Evolutionary conservation across 441 rosid species (phyloP).

Genomic region (Erodium texanum): DNA sequence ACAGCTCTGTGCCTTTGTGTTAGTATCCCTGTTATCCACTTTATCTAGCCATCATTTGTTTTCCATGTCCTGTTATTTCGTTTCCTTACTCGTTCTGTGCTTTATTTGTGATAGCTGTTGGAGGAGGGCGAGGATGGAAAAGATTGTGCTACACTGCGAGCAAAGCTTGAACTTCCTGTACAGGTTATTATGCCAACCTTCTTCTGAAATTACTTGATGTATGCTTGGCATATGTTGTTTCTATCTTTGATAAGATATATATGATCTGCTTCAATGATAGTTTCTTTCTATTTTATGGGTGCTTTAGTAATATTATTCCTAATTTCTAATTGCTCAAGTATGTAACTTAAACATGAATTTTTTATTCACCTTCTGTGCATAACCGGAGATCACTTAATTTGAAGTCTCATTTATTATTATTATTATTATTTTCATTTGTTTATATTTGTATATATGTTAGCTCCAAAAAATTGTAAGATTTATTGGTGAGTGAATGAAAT

Average conservation of each 20-base stretch:
- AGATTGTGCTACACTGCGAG: conserved; percentile 63
- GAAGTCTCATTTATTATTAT: background rate
- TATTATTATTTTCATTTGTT: background rate
- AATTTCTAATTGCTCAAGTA: background rate
- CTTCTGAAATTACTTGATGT: background rate
- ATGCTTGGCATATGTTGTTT: background rate
- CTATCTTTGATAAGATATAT: background rate
- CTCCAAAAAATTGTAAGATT: background rate
- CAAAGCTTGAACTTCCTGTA: conserved; percentile 98
- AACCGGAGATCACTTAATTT: background rate
- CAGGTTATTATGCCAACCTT: conserved; percentile 48
- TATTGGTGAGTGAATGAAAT: background rate
- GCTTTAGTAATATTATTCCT: background rate
- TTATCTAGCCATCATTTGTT: background rate
- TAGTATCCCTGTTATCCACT: background rate
- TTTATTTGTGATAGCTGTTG: conserved; percentile 50
- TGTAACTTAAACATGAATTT: background rate
- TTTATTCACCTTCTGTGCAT: background rate
- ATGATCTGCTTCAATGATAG: background rate
- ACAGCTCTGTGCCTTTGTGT: background rate
- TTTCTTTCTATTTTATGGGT: background rate
- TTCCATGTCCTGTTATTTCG: background rate
- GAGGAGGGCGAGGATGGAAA: conserved; percentile 91
- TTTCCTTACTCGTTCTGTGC: conserved; percentile 13
- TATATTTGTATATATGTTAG: background rate